Percentiles rank a stretch among this genome's conserved stretches.
Evolutionary conservation across 176 grass and related monocot species (phyloP).

Genomic region (Secale cereale): DNA sequence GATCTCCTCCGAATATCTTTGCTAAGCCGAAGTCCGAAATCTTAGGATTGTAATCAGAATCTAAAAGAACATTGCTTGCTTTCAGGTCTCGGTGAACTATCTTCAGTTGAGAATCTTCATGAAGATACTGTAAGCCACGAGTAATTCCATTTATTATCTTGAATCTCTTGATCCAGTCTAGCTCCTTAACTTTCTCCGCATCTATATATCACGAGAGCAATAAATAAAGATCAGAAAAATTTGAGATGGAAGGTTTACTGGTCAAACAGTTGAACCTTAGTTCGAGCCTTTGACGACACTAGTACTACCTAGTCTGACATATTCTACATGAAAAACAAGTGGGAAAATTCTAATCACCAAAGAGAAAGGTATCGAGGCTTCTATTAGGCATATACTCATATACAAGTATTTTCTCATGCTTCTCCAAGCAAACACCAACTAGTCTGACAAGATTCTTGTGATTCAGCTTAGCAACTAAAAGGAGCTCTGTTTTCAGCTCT

Average conservation of each 20-base stretch:
- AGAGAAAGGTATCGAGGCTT: slow-evolving; percentile 29
- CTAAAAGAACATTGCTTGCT: slow-evolving; percentile 6
- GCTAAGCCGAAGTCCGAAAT: slow-evolving; percentile 51
- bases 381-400: no score
- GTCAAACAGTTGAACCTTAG: background rate
- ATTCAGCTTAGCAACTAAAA: slow-evolving; percentile 28
- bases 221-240: background rate
- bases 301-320: background rate
- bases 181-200: no score
- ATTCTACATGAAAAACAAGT: background rate
- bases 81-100: slow-evolving; percentile 27
- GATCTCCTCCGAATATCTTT: slow-evolving; percentile 35
- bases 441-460: slow-evolving; percentile 32
- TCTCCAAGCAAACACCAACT: slow-evolving; percentile 27
- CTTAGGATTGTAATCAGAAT: slow-evolving; percentile 34
- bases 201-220: no score
- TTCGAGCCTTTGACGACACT: background rate
- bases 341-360: slow-evolving; percentile 14
- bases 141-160: slow-evolving; percentile 1
- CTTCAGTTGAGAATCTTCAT: slow-evolving; percentile 43
- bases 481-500: slow-evolving; percentile 29
- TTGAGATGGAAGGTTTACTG: background rate
- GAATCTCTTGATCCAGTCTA: no score
- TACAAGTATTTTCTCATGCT: slow-evolving; percentile 23
- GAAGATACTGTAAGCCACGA: slow-evolving; percentile 49